These are phyloP conservation scores for Melanomma pulvis-pyrius DNA, from an alignment of 495 filamentous ascomycete species.

Conservation along the genomic window DNA sequence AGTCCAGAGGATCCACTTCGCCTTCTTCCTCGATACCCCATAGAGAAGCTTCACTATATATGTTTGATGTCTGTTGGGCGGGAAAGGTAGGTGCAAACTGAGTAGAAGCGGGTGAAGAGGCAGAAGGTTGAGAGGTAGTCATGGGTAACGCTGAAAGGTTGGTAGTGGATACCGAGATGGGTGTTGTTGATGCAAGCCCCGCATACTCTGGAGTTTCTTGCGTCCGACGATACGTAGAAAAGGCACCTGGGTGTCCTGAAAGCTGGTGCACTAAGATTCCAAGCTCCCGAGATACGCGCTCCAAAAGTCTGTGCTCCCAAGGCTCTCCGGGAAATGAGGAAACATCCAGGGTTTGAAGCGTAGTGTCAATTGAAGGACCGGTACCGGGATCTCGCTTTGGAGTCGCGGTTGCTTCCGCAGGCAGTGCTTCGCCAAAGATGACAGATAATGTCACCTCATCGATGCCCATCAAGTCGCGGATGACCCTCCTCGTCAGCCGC, in stretches of 20 bases:
- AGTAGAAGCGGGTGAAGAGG: slow-evolving; percentile 49
- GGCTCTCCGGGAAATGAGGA: slow-evolving; percentile 32
- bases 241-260: slow-evolving; percentile 78
- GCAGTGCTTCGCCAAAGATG: slow-evolving; percentile 82
- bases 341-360: slow-evolving; percentile 47
- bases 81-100: slow-evolving; percentile 49
- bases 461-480: slow-evolving; percentile 87
- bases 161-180: slow-evolving; percentile 2
- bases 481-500: slow-evolving; percentile 79
- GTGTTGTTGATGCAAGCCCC: slow-evolving; percentile 49
- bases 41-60: slow-evolving; percentile 56
- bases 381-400: slow-evolving; percentile 24
- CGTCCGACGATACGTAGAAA: slow-evolving; percentile 66
- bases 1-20: slow-evolving; percentile 37
- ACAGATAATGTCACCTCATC: slow-evolving; percentile 82
- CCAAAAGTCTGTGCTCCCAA: slow-evolving; percentile 78
- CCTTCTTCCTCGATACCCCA: slow-evolving; percentile 71
- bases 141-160: neutral
- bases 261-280: slow-evolving; percentile 81
- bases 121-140: slow-evolving; percentile 10
- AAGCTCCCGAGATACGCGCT: slow-evolving; percentile 83
- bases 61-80: slow-evolving; percentile 14
- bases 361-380: slow-evolving; percentile 40
- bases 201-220: slow-evolving; percentile 53
- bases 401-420: slow-evolving; percentile 56